Evolutionary conservation across 306 rosid species (phyloP).

Genomic region (Alnus rubra): DNA sequence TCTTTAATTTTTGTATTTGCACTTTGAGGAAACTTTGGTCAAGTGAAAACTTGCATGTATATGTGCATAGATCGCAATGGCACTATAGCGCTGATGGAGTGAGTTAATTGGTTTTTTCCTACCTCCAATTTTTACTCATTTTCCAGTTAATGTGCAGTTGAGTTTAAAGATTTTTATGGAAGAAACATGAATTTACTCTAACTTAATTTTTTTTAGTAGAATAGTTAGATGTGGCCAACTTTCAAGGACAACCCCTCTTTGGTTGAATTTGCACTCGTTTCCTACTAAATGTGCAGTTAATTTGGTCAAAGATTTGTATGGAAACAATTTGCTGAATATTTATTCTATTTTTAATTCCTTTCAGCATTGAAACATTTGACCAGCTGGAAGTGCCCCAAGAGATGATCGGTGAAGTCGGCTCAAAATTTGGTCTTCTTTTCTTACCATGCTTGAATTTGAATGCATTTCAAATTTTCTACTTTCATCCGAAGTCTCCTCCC

Average conservation of each 20-base stretch:
- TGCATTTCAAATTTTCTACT: too few species aligned
- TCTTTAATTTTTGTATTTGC: too few species aligned
- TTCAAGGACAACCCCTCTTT: too few species aligned
- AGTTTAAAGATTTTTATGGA: too few species aligned
- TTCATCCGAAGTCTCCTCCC: too few species aligned
- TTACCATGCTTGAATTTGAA: too few species aligned
- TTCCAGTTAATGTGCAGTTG: too few species aligned
- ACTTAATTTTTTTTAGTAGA: too few species aligned
- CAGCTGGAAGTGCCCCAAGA: constrained; percentile 78
- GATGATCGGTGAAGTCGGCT: constrained; percentile 62
- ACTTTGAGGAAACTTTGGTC: too few species aligned
- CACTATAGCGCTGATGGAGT: constrained; percentile 70
- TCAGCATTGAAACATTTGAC: constrained; percentile 71
- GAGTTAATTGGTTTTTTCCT: constrained; percentile 41
- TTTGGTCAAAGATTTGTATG: constrained; percentile 14
- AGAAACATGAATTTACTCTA: too few species aligned
- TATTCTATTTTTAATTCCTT: constrained; percentile 33
- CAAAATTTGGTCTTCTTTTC: too few species aligned
- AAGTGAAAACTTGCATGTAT: constrained; percentile 42
- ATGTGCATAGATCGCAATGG: constrained; percentile 87
- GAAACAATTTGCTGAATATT: constrained; percentile 22
- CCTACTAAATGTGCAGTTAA: background rate
- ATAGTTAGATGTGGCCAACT: too few species aligned
- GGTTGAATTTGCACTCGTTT: background rate
- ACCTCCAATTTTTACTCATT: constrained; percentile 11